These are phyloP conservation scores for Linnemannia schmuckeri DNA, from an alignment of 192 early-diverging fungal species.

Conservation along the genomic window DNA sequence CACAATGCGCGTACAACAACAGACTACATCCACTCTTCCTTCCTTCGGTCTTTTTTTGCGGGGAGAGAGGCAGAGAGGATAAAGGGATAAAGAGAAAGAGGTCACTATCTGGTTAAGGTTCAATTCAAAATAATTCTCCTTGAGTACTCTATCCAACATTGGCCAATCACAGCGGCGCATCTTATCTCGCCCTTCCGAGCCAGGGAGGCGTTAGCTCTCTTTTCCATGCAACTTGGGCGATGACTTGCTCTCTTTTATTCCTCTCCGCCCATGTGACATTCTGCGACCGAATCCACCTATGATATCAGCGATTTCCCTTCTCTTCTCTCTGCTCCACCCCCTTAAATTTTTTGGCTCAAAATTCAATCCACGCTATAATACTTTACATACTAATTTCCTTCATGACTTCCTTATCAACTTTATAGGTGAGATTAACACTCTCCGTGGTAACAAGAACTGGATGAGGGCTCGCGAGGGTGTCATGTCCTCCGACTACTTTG, in stretches of 20 bases:
- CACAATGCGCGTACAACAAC: neutral
- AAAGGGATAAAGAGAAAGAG: neutral
- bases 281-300: slow-evolving; percentile 20
- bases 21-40: neutral
- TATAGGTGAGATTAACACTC: slow-evolving; percentile 97
- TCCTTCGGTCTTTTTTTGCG: neutral
- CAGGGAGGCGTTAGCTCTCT: slow-evolving; percentile 12
- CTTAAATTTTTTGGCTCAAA: neutral
- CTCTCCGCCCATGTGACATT: slow-evolving; percentile 49
- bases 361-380: neutral
- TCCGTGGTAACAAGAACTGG: slow-evolving; percentile 99
- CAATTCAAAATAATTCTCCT: slow-evolving; percentile 52
- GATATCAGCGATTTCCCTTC: slow-evolving; percentile 17
- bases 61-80: neutral
- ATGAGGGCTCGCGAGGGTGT: slow-evolving; percentile 98
- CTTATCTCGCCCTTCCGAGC: slow-evolving; percentile 45
- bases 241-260: neutral
- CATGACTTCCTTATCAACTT: neutral
- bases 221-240: neutral
- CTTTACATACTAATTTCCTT: neutral
- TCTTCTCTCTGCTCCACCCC: no score
- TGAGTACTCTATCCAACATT: neutral
- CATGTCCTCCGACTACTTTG: slow-evolving; percentile 88
- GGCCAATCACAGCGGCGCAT: slow-evolving; percentile 45
- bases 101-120: slow-evolving; percentile 33